Conservation (phyloP, 1,284 basidiomycete species). For the Golubevia sp. region DNA sequence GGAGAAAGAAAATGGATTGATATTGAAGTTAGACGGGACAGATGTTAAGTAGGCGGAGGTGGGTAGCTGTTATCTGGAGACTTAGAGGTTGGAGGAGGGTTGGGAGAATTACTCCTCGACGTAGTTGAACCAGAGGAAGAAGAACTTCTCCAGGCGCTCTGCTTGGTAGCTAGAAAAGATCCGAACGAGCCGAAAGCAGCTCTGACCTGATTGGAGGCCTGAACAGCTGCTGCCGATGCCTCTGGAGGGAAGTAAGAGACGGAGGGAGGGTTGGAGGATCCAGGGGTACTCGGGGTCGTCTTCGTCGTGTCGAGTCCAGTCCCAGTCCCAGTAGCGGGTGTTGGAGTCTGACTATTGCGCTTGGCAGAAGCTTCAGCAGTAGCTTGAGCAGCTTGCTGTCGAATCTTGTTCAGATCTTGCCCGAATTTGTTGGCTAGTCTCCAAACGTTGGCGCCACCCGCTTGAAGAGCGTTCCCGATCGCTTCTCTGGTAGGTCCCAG, state of each 20-base stretch:
- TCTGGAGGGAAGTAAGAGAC: slow-evolving; percentile 17
- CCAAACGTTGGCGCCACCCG: slow-evolving; percentile 40
- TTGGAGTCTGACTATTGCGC: background rate
- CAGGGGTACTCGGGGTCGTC: background rate
- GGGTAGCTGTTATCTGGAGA: too few relatives aligned
- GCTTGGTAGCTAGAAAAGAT: slow-evolving; percentile 32
- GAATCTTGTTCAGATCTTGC: slow-evolving; percentile 40
- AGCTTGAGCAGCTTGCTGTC: background rate
- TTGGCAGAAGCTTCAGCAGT: background rate
- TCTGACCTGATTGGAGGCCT: slow-evolving; percentile 44
- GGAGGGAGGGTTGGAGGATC: background rate
- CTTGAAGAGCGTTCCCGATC: slow-evolving; percentile 44
- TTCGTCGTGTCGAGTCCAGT: too few relatives aligned
- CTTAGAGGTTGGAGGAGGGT: too few relatives aligned
- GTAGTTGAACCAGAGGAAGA: background rate
- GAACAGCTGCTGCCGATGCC: slow-evolving; percentile 36
- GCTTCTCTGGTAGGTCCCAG: slow-evolving; percentile 50
- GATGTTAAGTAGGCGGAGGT: too few relatives aligned
- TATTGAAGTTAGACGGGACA: too few relatives aligned
- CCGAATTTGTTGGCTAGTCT: slow-evolving; percentile 42
- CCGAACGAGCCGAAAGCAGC: slow-evolving; percentile 50
- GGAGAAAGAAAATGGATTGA: too few relatives aligned
- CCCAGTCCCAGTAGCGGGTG: slow-evolving; percentile 1
- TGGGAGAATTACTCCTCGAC: background rate
- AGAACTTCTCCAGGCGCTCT: slow-evolving; percentile 3